phyloP scores from a whole-genome alignment of 2,329 filamentous ascomycete genomes.

The Eurotiales sp. region DNA sequence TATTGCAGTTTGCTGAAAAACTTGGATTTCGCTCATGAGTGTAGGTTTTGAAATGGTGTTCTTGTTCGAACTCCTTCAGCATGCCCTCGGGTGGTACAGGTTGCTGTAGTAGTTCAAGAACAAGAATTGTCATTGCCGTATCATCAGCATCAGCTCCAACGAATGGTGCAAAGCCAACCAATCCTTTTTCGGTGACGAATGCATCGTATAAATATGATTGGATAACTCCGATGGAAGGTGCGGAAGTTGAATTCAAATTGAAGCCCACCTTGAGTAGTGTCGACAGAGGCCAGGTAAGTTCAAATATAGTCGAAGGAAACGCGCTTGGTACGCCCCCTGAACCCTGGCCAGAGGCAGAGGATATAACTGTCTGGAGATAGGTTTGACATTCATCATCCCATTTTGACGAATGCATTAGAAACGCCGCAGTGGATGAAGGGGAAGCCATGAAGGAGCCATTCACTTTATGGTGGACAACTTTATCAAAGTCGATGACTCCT shows the following conservation, averaged over 20 bases:
- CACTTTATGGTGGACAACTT: constrained; percentile 29
- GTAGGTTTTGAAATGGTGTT: constrained; percentile 31
- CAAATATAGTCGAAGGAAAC: constrained; percentile 28
- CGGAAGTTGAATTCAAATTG: background rate
- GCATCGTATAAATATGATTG: background rate
- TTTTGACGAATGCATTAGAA: constrained; percentile 27
- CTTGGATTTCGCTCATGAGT: constrained; percentile 27
- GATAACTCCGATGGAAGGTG: background rate
- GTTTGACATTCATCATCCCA: constrained; percentile 34
- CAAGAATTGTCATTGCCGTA: constrained; percentile 21
- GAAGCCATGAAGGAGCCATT: constrained; percentile 36
- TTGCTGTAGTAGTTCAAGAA: constrained; percentile 16
- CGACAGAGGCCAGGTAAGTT: constrained; percentile 22
- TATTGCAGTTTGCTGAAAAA: constrained; percentile 35
- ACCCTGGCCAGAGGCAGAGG: constrained; percentile 6
- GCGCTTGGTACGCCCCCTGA: constrained; percentile 24
- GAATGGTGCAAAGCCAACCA: constrained; percentile 19
- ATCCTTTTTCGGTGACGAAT: constrained; percentile 14
- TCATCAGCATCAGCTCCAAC: constrained; percentile 26
- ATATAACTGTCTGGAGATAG: constrained; percentile 25
- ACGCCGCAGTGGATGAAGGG: constrained; percentile 40
- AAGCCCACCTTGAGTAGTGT: constrained; percentile 4
- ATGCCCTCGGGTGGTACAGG: constrained; percentile 18
- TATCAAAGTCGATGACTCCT: constrained; percentile 35
- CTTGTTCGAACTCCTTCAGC: constrained; percentile 26